Evolutionary conservation across 2,329 filamentous ascomycete species (phyloP), one percentile per base, ranked within the genome.

Genomic region (Chalara sp.): DNA sequence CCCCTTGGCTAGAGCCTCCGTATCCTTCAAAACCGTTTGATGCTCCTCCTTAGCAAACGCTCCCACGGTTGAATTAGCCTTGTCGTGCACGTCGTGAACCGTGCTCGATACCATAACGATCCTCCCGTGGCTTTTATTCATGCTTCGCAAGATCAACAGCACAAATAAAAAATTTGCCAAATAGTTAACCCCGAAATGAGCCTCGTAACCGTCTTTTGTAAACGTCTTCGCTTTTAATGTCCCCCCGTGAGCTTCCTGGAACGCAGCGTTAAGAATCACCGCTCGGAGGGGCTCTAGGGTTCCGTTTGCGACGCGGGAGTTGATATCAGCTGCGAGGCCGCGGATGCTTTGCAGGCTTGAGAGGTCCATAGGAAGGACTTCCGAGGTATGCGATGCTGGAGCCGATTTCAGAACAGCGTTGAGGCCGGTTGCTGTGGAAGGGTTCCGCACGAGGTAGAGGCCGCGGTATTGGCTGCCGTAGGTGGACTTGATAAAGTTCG

Each of bases 151-250:
- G 4, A 68, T 50, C 39, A 67, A 51, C 11, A 68, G 49, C 1
- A 61, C 59, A 28, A 69, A 56, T 30, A 68, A 61, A 49, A 65
- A 68, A 47, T 68, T 65, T 3, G 62, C 60, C 6, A 69, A 61
- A 51, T 67, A 68, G 48, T 63, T 67, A 44, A 58, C 50, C 44
- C 62, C 61, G 49, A 68, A 68, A 6, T 60, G 58, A 55, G 59
- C 61, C 44, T 69, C 67, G 46, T 61, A 66, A 12, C 66, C 66
- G 46, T 69, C 67, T 6, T 58, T 53, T 10, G 63, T 67, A 50
- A 64, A 64, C 4, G 56, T 58, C 31, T 63, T 39, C n/a, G 53
- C 50, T 6, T 45, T 46, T 13, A 53, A 32, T 1, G 48, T 32
- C 21, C 48, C 32, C 5, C 12, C 61, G 10, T 54, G 55, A 32